These are phyloP conservation scores for Glycine tomentella DNA, from an alignment of 306 rosid genomes.

Conservation along the genomic window DNA sequence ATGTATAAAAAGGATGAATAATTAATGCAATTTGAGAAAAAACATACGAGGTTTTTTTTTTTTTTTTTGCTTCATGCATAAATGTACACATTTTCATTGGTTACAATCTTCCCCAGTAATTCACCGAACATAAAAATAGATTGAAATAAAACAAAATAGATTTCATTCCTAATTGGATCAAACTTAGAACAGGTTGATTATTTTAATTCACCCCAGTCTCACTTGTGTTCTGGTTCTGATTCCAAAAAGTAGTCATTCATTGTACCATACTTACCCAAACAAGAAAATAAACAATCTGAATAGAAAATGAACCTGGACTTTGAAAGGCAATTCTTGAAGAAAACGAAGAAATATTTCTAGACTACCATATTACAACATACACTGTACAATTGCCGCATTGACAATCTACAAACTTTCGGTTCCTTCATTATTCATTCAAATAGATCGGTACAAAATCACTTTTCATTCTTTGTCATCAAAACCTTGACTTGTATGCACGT, in stretches of 20 bases:
- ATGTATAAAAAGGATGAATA: no score
- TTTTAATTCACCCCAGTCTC: background rate
- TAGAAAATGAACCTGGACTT: constrained; percentile 31
- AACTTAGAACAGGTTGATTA: background rate
- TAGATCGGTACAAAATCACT: constrained; percentile 55
- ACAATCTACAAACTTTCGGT: constrained; percentile 38
- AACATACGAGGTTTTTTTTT: no score
- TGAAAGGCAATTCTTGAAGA: constrained; percentile 31
- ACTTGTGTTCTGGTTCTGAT: constrained; percentile 6
- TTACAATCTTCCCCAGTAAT: background rate
- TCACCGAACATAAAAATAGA: background rate
- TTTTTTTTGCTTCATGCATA: background rate
- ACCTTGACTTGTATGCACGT: constrained; percentile 46
- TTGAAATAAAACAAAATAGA: background rate
- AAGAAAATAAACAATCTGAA: constrained; percentile 23
- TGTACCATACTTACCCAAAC: background rate
- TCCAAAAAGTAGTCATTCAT: background rate
- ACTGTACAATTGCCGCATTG: constrained; percentile 48
- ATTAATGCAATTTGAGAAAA: no score
- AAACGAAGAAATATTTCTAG: constrained; percentile 32
- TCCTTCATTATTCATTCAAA: constrained; percentile 42
- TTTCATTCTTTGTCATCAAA: constrained; percentile 39
- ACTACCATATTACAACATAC: constrained; percentile 48
- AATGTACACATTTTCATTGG: background rate
- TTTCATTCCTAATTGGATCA: background rate